Conservation (phyloP, 768 basidiomycete genomes). For the Gloeostereum incarnatum region DNA sequence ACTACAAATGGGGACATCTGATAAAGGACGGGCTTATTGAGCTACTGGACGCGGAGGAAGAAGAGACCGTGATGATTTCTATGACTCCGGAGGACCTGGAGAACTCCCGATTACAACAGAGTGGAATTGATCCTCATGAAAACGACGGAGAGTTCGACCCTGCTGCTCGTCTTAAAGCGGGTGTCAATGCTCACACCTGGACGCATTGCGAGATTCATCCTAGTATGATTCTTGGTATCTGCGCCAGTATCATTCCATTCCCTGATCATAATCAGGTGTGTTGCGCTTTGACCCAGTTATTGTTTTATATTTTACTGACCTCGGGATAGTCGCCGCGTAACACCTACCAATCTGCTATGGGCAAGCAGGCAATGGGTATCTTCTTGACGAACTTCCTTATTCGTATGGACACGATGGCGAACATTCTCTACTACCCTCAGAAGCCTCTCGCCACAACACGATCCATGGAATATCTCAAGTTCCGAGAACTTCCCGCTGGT, state of each 20-base stretch:
- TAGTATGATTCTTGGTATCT: conserved; percentile 97
- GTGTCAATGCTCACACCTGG: conserved; percentile 83
- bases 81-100: conserved; percentile 98
- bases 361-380: conserved; percentile 99
- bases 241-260: conserved; percentile 98
- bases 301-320: conserved; percentile 7
- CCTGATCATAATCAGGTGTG: conserved; percentile 97
- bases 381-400: conserved; percentile 97
- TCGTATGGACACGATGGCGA: conserved; percentile 99
- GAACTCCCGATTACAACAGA: conserved; percentile 61
- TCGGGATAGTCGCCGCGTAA: conserved; percentile 90
- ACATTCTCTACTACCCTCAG: conserved; percentile 98
- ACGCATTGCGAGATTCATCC: conserved; percentile 99
- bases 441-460: conserved; percentile 98
- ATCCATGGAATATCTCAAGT: conserved; percentile 98
- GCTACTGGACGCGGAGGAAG: conserved; percentile 94
- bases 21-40: conserved; percentile 87
- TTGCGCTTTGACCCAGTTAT: conserved; percentile 7
- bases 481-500: conserved; percentile 97
- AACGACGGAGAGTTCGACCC: conserved; percentile 75
- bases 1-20: conserved; percentile 78
- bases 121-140: conserved; percentile 45
- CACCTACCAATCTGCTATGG: conserved; percentile 99
- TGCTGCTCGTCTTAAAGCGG: conserved; percentile 80
- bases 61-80: conserved; percentile 99